Percentiles rank a stretch among this genome's conserved stretches.
Conservation (phyloP, 495 filamentous ascomycete genomes). For the Neurospora pannonica region DNA sequence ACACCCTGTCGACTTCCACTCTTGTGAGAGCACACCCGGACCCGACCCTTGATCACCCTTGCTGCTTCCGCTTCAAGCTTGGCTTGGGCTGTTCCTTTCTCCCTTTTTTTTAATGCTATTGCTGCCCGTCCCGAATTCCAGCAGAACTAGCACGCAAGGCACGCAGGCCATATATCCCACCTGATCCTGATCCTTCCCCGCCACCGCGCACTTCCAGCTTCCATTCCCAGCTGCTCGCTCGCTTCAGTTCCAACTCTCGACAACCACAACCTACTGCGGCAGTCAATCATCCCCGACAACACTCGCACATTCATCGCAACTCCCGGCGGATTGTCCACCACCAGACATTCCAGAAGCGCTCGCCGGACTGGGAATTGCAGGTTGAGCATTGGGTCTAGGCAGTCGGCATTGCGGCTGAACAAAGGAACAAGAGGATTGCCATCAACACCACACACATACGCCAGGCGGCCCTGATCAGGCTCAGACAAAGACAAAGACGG, state of each 20-base stretch:
- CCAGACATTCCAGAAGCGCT: background rate
- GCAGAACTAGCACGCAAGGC: background rate
- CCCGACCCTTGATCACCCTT: background rate
- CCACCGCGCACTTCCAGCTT: conserved; percentile 7
- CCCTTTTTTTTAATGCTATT: background rate
- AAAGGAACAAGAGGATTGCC: background rate
- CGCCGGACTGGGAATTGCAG: background rate
- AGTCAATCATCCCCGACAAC: conserved; percentile 4
- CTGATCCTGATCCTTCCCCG: conserved; percentile 10
- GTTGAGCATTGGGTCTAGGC: background rate
- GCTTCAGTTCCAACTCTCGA: background rate
- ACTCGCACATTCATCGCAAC: background rate
- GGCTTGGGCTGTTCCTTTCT: background rate
- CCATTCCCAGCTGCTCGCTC: background rate
- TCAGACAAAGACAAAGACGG: background rate
- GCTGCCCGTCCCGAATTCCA: background rate
- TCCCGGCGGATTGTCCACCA: background rate
- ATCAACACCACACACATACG: background rate
- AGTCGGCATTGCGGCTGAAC: background rate
- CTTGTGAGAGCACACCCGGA: background rate
- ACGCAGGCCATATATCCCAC: conserved; percentile 16
- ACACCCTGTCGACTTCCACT: conserved; percentile 12
- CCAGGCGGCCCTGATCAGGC: background rate
- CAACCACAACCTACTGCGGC: conserved; percentile 7
- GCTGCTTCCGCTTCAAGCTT: background rate